Evolutionary conservation across 208 protist genomes (phyloP), one percentile per base, ranked within the genome.

Genomic region (Leishmania amazonensis): DNA sequence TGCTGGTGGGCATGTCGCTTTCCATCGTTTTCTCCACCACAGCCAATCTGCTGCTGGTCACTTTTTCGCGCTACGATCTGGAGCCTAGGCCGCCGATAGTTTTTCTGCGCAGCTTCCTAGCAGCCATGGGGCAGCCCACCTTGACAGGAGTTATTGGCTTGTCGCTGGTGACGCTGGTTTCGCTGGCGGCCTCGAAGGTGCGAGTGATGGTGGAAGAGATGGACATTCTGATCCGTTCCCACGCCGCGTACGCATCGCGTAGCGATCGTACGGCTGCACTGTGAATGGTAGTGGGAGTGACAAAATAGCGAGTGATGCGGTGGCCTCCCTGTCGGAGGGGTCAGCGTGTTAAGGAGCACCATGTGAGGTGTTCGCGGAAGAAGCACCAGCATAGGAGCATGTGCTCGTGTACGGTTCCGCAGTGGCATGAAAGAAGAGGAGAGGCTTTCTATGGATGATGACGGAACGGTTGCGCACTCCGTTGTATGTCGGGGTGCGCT

Each of bases 191-290:
- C 28, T 62, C 86, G 35, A 83, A 89, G 58, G 73, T 94, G 19
- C 76, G 72, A 19, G 83, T 83, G 31, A 70, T 95, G 70, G 80
- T 94, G 77, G 93, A 96, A 82, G 90, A 95, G 65, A 92, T 95
- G 64, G 79, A 91, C 31, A 84, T 96, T 38, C 83, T 96, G 13
- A 77, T 94, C 11, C 89, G 91, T 38, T 75, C 79, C 57, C 93
- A 96, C 77, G 91, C 92, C 38, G 84, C 83, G 21, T 80, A 91
- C 75, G 75, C 83, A 57, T 81, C 74, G 24, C 57, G 73, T 64
- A 82, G 76, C 11, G 54, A n/a, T 49, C 47, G 53, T 42, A n/a
- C 45, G 42, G 47, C 70, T 21, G 21, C 28, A 51, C 19, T 6
- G n/a, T 74, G 13, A 74, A 21, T 40, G 21, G 9, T 53, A 15